Evolutionary conservation across 306 rosid genomes (phyloP).

Genomic region (Calophaca sinica): DNA sequence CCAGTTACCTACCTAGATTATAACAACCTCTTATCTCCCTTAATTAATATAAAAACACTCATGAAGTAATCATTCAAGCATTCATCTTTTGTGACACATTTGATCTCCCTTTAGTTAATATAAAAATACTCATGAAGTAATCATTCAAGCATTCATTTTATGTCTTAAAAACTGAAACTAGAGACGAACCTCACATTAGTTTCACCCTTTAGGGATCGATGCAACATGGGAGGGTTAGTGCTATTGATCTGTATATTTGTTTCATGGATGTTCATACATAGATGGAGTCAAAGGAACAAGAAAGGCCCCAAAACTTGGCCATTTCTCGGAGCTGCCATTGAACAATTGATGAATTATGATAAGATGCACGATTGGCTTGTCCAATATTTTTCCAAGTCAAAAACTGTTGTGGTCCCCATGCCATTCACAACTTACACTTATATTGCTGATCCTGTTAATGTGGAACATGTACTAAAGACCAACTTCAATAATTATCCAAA

Average conservation of each 20-base stretch:
- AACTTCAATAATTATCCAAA: slow-evolving; percentile 86
- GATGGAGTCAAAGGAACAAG: slow-evolving; percentile 76
- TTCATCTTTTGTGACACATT: not conserved
- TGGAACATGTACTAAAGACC: slow-evolving; percentile 87
- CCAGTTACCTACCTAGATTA: slow-evolving; percentile 35
- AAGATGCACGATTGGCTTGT: slow-evolving; percentile 95
- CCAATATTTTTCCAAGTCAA: slow-evolving; percentile 59
- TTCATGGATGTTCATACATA: slow-evolving; percentile 68
- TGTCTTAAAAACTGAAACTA: slow-evolving; percentile 45
- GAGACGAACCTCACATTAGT: slow-evolving; percentile 28
- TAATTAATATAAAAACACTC: not conserved
- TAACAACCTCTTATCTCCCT: slow-evolving; percentile 30
- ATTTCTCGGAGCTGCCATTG: slow-evolving; percentile 81
- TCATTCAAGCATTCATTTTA: not conserved
- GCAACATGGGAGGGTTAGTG: slow-evolving; percentile 51
- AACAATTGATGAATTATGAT: slow-evolving; percentile 75
- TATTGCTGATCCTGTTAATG: slow-evolving; percentile 91
- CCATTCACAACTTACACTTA: slow-evolving; percentile 88
- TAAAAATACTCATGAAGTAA: not conserved
- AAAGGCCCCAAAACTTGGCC: slow-evolving; percentile 96
- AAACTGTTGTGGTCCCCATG: slow-evolving; percentile 87
- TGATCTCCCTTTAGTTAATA: not conserved
- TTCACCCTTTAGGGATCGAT: slow-evolving; percentile 35
- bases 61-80: not conserved
- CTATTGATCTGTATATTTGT: slow-evolving; percentile 52